phyloP scores from a whole-genome alignment of 2,329 filamentous ascomycete genomes.

The Didymella segeticola region DNA sequence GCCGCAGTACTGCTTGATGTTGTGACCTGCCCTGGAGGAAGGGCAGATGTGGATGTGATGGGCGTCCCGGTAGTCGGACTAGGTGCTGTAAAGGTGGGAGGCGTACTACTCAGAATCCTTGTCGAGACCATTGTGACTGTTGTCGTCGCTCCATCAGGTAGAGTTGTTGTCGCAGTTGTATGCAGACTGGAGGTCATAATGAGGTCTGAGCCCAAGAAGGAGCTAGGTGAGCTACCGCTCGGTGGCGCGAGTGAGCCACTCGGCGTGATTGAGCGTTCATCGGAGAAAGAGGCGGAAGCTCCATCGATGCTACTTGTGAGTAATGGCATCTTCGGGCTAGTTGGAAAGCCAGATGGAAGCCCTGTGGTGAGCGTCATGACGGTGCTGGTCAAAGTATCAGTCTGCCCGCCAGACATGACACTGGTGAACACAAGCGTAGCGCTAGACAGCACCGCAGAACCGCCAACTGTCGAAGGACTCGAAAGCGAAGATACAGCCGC shows the following conservation, averaged over 20 bases:
- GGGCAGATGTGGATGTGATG: not conserved
- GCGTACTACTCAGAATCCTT: not conserved
- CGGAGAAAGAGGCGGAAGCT: not conserved
- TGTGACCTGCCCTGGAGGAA: not conserved
- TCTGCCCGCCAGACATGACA: not conserved
- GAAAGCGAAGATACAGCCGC: not conserved
- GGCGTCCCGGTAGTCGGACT: not conserved
- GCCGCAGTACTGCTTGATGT: not conserved
- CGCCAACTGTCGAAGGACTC: not conserved
- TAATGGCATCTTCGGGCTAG: not conserved
- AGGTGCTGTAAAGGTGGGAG: not conserved
- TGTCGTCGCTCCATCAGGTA: not conserved
- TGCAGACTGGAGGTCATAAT: not conserved
- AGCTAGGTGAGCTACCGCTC: not conserved
- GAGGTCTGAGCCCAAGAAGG: not conserved
- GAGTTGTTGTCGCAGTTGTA: conserved; percentile 2
- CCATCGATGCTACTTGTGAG: not conserved
- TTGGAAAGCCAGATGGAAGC: not conserved
- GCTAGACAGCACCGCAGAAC: not conserved
- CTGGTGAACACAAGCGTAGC: not conserved
- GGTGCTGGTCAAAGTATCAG: not conserved
- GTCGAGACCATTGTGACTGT: not conserved
- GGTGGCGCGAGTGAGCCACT: not conserved
- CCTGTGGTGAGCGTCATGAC: not conserved
- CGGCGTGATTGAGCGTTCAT: not conserved